Conservation (phyloP, 352 stramenopile genomes). For the Blastocystis sp. region DNA sequence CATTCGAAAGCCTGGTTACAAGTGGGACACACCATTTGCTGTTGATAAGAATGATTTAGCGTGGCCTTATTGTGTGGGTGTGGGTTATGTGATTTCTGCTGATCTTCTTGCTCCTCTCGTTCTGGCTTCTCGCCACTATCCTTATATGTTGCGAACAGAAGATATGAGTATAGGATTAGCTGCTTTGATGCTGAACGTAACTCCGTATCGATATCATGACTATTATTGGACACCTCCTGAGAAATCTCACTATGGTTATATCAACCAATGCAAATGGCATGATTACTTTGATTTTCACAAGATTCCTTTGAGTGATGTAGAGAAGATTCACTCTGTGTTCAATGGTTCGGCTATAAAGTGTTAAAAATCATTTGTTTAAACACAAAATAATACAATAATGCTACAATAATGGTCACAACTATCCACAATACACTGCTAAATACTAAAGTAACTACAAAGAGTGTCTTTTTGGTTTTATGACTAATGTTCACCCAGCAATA, state of each 20-base stretch:
- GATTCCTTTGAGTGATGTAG: conserved; percentile 1
- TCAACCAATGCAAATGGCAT: conserved; percentile 8
- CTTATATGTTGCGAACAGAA: conserved; percentile 48
- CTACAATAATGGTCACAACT: not conserved
- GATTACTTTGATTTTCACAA: conserved; percentile 50
- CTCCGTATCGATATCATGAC: conserved; percentile 35
- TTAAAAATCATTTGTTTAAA: not conserved
- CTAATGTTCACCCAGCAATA: not conserved
- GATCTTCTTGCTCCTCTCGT: conserved; percentile 43
- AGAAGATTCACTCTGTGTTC: not conserved
- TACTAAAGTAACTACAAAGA: not conserved
- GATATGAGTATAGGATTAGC: conserved; percentile 56
- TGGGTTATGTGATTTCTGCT: conserved; percentile 34
- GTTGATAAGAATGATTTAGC: conserved; percentile 23
- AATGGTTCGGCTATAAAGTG: not conserved
- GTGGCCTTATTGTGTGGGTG: conserved; percentile 30
- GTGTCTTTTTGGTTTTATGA: conserved; percentile 10
- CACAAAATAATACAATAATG: not conserved
- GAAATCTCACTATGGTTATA: not conserved
- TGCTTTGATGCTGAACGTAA: conserved; percentile 38
- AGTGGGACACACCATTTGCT: conserved; percentile 28
- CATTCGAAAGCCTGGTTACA: conserved; percentile 30
- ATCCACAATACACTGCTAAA: not conserved
- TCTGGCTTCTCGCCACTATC: conserved; percentile 44
- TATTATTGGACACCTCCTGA: conserved; percentile 52